phyloP scores from a whole-genome alignment of 2,329 filamentous ascomycete genomes.

The Colletotrichum tropicicola region DNA sequence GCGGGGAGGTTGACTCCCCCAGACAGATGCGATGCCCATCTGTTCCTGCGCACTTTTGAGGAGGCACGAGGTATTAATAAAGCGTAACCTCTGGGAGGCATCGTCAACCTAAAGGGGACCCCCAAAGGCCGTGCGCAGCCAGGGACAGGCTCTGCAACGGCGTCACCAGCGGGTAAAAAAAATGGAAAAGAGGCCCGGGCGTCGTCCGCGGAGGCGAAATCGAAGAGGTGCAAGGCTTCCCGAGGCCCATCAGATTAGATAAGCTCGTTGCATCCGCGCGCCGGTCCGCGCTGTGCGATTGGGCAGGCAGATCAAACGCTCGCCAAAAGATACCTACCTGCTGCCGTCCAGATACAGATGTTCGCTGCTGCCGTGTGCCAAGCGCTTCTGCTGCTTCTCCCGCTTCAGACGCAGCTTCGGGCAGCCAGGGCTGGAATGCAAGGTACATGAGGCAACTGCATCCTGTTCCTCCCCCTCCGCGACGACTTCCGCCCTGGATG shows the following conservation, averaged over 20 bases:
- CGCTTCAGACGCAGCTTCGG: neutral
- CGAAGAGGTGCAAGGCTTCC: too few species aligned
- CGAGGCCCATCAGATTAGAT: constrained; percentile 28
- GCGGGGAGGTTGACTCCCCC: neutral
- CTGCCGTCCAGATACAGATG: neutral
- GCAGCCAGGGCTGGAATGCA: too few species aligned
- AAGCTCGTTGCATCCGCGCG: neutral
- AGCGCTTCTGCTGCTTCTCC: neutral
- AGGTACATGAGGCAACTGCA: too few species aligned
- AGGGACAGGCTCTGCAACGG: constrained; percentile 2
- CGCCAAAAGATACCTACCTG: neutral
- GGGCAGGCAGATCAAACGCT: neutral
- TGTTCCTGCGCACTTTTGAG: too few species aligned
- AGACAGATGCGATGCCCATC: too few species aligned
- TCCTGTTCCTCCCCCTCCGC: too few species aligned
- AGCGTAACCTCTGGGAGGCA: too few species aligned
- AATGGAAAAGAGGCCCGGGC: too few species aligned
- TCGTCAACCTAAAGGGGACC: neutral
- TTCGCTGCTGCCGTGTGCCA: neutral
- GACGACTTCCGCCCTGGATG: too few species aligned
- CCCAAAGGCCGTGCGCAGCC: neutral
- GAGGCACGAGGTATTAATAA: too few species aligned
- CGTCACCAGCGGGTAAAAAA: neutral
- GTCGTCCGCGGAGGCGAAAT: too few species aligned
- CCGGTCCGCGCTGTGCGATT: neutral